A percentile compares a stretch with the other conserved stretches of the same genome.
Conservation (phyloP, 2,329 filamentous ascomycete genomes). For the Orbilia ellipsospora region DNA sequence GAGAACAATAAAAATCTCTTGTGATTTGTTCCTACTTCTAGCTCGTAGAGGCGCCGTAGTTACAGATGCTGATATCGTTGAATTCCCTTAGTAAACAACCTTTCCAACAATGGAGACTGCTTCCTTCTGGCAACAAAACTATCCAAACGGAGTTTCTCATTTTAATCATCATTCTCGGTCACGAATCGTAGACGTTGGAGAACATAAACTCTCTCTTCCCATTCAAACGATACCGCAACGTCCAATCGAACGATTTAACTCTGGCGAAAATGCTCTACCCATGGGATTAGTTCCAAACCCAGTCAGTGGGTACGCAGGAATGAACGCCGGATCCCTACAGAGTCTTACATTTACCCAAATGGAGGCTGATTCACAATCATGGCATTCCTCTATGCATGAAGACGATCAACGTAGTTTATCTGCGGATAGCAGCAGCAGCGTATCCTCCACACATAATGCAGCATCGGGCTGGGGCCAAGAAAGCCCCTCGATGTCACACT, state of each 20-base stretch:
- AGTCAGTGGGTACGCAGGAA: slow-evolving; percentile 22
- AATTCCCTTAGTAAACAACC: neutral
- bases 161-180: slow-evolving; percentile 21
- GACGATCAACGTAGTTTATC: slow-evolving; percentile 44
- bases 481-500: slow-evolving; percentile 4
- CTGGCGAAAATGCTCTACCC: slow-evolving; percentile 38
- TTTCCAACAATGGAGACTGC: slow-evolving; percentile 22
- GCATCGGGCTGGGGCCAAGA: slow-evolving; percentile 23
- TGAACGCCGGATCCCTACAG: slow-evolving; percentile 18
- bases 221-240: slow-evolving; percentile 33
- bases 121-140: slow-evolving; percentile 37
- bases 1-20: too few relatives aligned
- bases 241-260: slow-evolving; percentile 47
- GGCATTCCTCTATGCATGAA: slow-evolving; percentile 38
- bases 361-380: slow-evolving; percentile 38
- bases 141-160: slow-evolving; percentile 6
- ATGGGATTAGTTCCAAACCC: slow-evolving; percentile 45
- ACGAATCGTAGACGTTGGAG: slow-evolving; percentile 45
- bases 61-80: neutral
- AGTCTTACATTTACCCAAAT: slow-evolving; percentile 26
- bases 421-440: slow-evolving; percentile 34
- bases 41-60: too few relatives aligned
- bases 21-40: too few relatives aligned
- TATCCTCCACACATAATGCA: slow-evolving; percentile 17
- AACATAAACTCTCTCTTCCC: slow-evolving; percentile 50